phyloP scores from a whole-genome alignment of 2,329 filamentous ascomycete genomes.

The Neopestalotiopsis sp. region DNA sequence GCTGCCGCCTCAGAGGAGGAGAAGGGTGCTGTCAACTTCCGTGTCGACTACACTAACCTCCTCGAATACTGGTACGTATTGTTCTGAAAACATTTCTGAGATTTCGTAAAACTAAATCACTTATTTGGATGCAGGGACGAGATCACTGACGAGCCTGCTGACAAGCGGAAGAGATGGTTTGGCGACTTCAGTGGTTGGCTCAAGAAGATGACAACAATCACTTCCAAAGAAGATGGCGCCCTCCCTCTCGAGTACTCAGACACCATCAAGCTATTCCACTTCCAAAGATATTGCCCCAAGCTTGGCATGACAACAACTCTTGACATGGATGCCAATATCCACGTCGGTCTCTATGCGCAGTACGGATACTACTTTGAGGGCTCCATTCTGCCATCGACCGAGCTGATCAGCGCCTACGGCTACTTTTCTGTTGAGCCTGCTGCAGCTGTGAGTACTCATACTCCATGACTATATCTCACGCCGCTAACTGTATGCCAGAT shows the following conservation, averaged over 20 bases:
- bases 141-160: not conserved
- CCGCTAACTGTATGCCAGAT: not conserved
- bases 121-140: not conserved
- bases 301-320: not conserved
- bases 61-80: not conserved
- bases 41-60: not conserved
- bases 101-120: not conserved
- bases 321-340: constrained; percentile 4
- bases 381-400: not conserved
- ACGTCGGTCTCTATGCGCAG: not conserved
- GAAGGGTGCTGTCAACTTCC: constrained; percentile 5
- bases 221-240: not conserved
- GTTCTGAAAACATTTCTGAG: not conserved
- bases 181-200: not conserved
- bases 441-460: not conserved
- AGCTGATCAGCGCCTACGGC: constrained; percentile 9
- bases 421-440: constrained; percentile 6
- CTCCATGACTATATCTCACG: not conserved
- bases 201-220: constrained; percentile 9
- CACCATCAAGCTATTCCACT: constrained; percentile 6
- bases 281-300: not conserved
- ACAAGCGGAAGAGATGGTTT: constrained; percentile 4
- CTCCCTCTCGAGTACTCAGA: not conserved
- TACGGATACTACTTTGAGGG: constrained; percentile 8
- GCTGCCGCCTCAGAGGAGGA: constrained; percentile 1